Evolutionary conservation across 352 stramenopile species (phyloP).

Genomic region (Globisporangium alternatum): DNA sequence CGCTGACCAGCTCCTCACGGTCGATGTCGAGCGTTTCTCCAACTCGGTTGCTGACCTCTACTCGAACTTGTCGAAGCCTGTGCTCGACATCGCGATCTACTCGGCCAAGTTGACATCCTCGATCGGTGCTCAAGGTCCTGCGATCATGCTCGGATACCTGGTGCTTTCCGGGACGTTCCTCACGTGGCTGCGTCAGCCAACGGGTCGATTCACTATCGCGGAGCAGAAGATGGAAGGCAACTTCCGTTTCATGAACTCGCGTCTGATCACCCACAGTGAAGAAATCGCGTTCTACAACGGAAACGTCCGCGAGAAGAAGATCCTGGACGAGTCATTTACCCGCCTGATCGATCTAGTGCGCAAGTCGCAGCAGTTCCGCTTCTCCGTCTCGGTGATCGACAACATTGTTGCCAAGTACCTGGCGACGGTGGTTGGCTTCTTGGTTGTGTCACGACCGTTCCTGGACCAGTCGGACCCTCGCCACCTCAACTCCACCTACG

Average conservation of each 20-base stretch:
- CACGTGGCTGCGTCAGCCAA: conserved; percentile 69
- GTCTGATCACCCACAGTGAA: conserved; percentile 87
- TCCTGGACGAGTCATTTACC: conserved; percentile 71
- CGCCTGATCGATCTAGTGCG: conserved; percentile 62
- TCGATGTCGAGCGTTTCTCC: conserved; percentile 84
- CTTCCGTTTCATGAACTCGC: conserved; percentile 87
- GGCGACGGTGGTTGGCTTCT: conserved; percentile 79
- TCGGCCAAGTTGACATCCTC: conserved; percentile 56
- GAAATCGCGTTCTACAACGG: conserved; percentile 92
- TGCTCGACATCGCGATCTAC: conserved; percentile 85
- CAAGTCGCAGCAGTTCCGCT: conserved; percentile 82
- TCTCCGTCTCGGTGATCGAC: conserved; percentile 79
- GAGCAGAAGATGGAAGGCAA: conserved; percentile 83
- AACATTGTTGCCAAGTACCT: conserved; percentile 88
- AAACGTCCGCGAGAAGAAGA: conserved; percentile 79
- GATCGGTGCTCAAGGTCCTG: conserved; percentile 72
- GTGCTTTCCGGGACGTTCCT: conserved; percentile 66
- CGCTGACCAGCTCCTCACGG: conserved; percentile 83
- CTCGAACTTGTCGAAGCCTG: conserved; percentile 84
- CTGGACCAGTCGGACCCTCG: conserved; percentile 54
- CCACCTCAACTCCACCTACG: conserved; percentile 59
- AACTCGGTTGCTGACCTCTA: conserved; percentile 86
- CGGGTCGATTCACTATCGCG: conserved; percentile 74
- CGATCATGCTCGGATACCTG: conserved; percentile 70
- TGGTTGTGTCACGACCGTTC: conserved; percentile 74